These are phyloP conservation scores for Tuber microsphaerosporum DNA, from an alignment of 495 filamentous ascomycete species.

Conservation along the genomic window DNA sequence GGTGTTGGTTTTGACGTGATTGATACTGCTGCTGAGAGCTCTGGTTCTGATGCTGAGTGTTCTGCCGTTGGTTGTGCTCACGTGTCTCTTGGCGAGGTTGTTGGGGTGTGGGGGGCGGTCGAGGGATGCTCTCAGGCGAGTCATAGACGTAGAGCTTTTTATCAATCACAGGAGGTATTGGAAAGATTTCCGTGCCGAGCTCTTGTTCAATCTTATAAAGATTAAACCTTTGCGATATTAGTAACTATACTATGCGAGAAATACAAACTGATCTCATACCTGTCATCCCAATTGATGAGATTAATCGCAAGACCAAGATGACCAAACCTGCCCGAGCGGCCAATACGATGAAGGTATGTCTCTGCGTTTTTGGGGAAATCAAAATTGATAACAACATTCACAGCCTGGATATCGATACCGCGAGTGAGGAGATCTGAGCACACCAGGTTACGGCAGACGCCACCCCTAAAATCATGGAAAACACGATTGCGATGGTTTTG, in stretches of 20 bases:
- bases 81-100: conserved; percentile 22
- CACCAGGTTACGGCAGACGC: conserved; percentile 93
- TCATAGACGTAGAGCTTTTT: conserved; percentile 99
- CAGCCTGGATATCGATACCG: conserved; percentile 98
- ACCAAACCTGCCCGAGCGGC: conserved; percentile 92
- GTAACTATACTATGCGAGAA: conserved; percentile 4
- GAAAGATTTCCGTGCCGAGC: conserved; percentile 90
- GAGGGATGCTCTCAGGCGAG: conserved; percentile 85
- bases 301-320: conserved; percentile 98
- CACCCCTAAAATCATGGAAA: conserved; percentile 98
- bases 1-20: conserved; percentile 29
- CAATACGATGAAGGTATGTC: conserved; percentile 97
- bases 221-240: conserved; percentile 57
- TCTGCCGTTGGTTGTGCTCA: conserved; percentile 32
- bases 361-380: conserved; percentile 99
- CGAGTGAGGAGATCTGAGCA: conserved; percentile 96
- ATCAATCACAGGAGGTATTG: conserved; percentile 89
- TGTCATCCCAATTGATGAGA: conserved; percentile 97
- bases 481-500: conserved; percentile 94
- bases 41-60: conserved; percentile 36
- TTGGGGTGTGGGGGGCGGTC: conserved; percentile 53
- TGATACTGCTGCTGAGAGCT: conserved; percentile 31
- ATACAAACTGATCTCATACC: conserved; percentile 40
- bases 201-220: conserved; percentile 98
- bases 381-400: conserved; percentile 99